Percentiles rank a stretch among this genome's conserved stretches.
phyloP scores from a whole-genome alignment of 257 asterid genomes.

The Solanum peruvianum region DNA sequence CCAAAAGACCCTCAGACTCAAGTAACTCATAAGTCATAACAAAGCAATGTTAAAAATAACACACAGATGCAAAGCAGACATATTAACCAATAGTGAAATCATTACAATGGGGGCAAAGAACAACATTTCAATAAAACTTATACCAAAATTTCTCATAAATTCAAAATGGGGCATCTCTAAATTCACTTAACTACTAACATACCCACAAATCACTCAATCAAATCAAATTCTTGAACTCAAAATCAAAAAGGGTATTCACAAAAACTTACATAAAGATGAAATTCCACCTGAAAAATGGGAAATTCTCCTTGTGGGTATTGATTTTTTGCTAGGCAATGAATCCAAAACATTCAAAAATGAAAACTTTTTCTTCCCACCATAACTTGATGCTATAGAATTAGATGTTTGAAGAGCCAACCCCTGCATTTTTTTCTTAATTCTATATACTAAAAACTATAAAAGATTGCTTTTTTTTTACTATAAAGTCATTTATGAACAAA shows the following conservation, averaged over 20 bases:
- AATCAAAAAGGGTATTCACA: not conserved
- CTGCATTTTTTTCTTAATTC: conserved; percentile 32
- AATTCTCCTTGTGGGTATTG: conserved; percentile 14
- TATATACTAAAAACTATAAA: not conserved
- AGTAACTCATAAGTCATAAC: not conserved
- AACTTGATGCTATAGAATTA: conserved; percentile 20
- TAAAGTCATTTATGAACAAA: not conserved
- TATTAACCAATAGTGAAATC: not conserved
- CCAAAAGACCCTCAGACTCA: not conserved
- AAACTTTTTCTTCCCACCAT: conserved; percentile 9
- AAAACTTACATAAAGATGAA: conserved; percentile 32
- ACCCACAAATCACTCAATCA: not conserved
- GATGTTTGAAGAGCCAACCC: conserved; percentile 30
- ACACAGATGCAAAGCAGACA: not conserved
- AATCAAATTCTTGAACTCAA: not conserved
- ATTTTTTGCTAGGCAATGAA: conserved; percentile 17
- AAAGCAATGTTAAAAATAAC: not conserved
- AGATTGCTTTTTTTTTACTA: not conserved
- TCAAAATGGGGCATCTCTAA: not conserved
- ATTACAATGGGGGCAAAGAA: not conserved
- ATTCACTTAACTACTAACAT: not conserved
- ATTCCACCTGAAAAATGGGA: conserved; percentile 3
- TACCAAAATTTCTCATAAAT: not conserved
- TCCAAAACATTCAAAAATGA: conserved; percentile 8
- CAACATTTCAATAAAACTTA: too few species aligned